Conservation (phyloP, 2,329 filamentous ascomycete species). For the Sphaerulina populicola region DNA sequence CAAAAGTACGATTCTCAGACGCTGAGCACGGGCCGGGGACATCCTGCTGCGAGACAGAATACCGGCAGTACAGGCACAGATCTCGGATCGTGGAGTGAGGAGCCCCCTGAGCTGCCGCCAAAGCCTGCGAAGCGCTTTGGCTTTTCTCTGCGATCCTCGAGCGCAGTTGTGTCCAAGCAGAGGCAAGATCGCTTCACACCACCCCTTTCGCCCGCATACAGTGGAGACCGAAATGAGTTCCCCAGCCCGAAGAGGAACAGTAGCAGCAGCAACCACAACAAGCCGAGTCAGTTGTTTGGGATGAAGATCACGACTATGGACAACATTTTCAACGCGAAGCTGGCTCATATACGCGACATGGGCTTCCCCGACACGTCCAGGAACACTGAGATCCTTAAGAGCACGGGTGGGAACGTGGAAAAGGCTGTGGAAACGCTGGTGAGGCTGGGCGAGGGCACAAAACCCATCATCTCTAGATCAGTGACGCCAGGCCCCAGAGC, state of each 20-base stretch:
- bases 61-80: conserved; percentile 47
- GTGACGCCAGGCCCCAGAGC: conserved; percentile 28
- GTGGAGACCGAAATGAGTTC: conserved; percentile 22
- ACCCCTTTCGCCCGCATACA: conserved; percentile 32
- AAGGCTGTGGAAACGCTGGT: conserved; percentile 77
- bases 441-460: conserved; percentile 64
- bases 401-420: conserved; percentile 75
- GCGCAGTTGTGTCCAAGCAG: conserved; percentile 59
- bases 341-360: conserved; percentile 75
- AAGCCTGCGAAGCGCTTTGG: conserved; percentile 55
- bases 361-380: conserved; percentile 77
- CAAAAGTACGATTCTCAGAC: conserved; percentile 76
- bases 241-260: conserved; percentile 27
- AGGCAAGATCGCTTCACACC: conserved; percentile 36
- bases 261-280: conserved; percentile 38
- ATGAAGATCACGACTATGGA: conserved; percentile 47
- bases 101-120: conserved; percentile 51
- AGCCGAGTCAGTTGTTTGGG: conserved; percentile 41
- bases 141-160: conserved; percentile 58
- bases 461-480: conserved; percentile 30
- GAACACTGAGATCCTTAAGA: conserved; percentile 73
- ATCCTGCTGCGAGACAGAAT: conserved; percentile 42
- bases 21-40: conserved; percentile 26
- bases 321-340: conserved; percentile 64
- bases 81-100: conserved; percentile 43